These are phyloP conservation scores for Fagopyrum esculentum DNA, from an alignment of 148 eudicot genomes.

Conservation along the genomic window DNA sequence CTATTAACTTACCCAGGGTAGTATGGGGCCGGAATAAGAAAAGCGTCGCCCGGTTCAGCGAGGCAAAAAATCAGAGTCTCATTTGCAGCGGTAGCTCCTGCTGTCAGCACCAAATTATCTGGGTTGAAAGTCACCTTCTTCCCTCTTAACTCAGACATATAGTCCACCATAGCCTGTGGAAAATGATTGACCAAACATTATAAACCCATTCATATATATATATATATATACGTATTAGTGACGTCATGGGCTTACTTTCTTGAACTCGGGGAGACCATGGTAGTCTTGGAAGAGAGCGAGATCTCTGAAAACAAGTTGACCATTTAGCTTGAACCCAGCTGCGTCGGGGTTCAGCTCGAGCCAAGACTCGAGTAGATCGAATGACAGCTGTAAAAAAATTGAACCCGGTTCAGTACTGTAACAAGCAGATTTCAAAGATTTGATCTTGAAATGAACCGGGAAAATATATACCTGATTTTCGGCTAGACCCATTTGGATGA, in stretches of 20 bases:
- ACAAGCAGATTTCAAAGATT: background rate
- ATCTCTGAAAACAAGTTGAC: conserved; percentile 44
- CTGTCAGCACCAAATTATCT: conserved; percentile 54
- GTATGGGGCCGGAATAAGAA: conserved; percentile 77
- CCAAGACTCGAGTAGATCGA: conserved; percentile 63
- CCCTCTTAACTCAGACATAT: conserved; percentile 60
- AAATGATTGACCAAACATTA: background rate
- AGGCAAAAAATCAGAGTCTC: conserved; percentile 77
- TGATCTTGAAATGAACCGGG: too few species aligned
- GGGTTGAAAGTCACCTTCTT: conserved; percentile 60
- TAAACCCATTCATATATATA: background rate
- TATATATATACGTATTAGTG: too few species aligned
- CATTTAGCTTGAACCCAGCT: conserved; percentile 28
- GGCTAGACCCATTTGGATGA: conserved; percentile 76
- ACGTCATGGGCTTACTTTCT: conserved; percentile 30
- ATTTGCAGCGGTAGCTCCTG: conserved; percentile 82
- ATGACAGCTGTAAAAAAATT: conserved; percentile 37
- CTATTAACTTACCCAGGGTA: too few species aligned
- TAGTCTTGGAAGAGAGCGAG: conserved; percentile 71
- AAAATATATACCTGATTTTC: conserved; percentile 29
- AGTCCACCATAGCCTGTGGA: conserved; percentile 57
- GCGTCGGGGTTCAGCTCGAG: conserved; percentile 37
- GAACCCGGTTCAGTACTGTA: background rate
- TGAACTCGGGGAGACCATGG: conserved; percentile 58
- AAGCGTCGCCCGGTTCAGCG: conserved; percentile 67